A percentile compares a stretch with the other conserved stretches of the same genome.
Evolutionary conservation across 2,329 filamentous ascomycete genomes (phyloP).

Genomic region (Diplodia corticola): DNA sequence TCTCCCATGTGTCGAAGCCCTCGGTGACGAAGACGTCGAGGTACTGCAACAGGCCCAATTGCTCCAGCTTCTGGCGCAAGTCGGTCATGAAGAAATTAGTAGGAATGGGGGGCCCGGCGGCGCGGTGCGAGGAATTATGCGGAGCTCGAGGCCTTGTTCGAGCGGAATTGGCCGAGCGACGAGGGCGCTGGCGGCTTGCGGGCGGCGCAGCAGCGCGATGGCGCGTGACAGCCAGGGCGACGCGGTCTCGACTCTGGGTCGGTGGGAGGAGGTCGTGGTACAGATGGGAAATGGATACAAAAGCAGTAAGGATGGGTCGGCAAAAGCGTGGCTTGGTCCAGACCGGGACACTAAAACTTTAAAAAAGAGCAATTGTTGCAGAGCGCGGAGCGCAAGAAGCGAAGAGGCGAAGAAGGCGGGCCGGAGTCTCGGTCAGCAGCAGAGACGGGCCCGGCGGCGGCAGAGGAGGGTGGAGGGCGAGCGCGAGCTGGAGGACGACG

Average conservation of each 20-base stretch:
- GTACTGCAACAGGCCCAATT: constrained; percentile 78
- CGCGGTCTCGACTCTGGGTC: background rate
- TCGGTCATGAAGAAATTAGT: constrained; percentile 57
- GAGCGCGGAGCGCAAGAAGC: constrained; percentile 41
- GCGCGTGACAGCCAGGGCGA: background rate
- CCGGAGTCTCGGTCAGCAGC: background rate
- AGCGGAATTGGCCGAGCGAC: background rate
- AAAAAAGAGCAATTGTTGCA: constrained; percentile 39
- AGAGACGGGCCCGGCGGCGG: background rate
- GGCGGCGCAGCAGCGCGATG: background rate
- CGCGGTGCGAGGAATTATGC: background rate
- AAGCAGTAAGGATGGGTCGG: constrained; percentile 18
- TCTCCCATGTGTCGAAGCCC: constrained; percentile 84
- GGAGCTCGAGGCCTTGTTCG: constrained; percentile 4
- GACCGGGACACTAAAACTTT: constrained; percentile 3
- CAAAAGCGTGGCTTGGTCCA: constrained; percentile 14
- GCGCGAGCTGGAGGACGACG: background rate
- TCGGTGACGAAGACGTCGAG: constrained; percentile 71
- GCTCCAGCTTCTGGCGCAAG: constrained; percentile 66
- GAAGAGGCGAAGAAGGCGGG: constrained; percentile 35
- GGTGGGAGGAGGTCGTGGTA: background rate
- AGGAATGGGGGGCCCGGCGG: background rate
- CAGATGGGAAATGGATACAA: constrained; percentile 13
- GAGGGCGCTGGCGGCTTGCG: background rate
- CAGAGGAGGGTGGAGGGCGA: background rate